Evolutionary conservation across 2,329 filamentous ascomycete genomes (phyloP), one percentile per base, ranked within the genome.

Genomic region (Penicillium frequentans): DNA sequence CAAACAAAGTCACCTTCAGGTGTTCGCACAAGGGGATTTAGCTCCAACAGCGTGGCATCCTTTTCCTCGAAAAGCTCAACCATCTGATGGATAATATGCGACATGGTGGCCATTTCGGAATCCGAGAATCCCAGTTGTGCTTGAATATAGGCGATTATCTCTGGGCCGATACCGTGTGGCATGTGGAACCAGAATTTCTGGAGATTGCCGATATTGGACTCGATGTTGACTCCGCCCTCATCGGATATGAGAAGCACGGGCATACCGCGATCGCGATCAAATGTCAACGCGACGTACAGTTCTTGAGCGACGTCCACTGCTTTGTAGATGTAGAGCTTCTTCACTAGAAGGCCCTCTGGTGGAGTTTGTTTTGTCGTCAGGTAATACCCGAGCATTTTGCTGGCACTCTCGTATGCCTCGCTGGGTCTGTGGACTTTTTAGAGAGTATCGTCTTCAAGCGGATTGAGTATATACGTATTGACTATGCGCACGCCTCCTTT

Each of bases 1-100:
- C 70, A 73, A 10, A 73, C 42, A 21, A 82, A 70, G 0, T 52
- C 47, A 0, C 70, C 70, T 1, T 74, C 65, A 0, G 49, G 10
- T 0, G 67, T 72, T 9, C 64, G 66, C 1, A 62, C 70, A 0
- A 82, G 65, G 0, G 77, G 68, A 33, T 76, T 73, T 6, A 80
- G 67, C 54, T 82, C 77, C 2, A 84, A 66, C 0, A 76, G 67
- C 5, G 75, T 80, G 0, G 80, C 82, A 50, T 84, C 81, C 26
- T 76, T 77, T 11, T 76, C 69, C 1, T 62, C 60, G 58, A 85
- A 85, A 2, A 73, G 39, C 3, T 62, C 58, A 0, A 64, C 53
- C 62, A 74, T 64, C 39, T 68, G 70, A 8, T 53, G 57, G 1
- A 83, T 70, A 3, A 73, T 64, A 0, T 58, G 55, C 11, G 64